A percentile compares a stretch with the other conserved stretches of the same genome.
phyloP scores from a whole-genome alignment of 441 rosid species.

The Corymbia calophylla region DNA sequence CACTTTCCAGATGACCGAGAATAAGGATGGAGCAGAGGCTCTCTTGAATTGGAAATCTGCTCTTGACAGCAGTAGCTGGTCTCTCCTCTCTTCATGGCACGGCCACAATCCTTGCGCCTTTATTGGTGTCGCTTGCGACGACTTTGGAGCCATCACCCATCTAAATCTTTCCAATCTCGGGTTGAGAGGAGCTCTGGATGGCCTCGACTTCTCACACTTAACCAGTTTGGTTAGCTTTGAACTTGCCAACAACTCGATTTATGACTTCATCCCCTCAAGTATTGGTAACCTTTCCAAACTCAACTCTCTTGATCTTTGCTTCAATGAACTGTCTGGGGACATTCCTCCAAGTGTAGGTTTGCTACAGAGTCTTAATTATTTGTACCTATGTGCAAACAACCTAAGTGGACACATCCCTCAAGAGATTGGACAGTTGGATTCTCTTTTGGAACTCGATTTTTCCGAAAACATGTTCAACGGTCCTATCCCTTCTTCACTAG shows the following conservation, averaged over 20 bases:
- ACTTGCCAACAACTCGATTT: slow-evolving; percentile 9
- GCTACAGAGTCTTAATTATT: slow-evolving; percentile 2
- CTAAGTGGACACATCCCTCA: neutral
- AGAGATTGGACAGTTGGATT: neutral
- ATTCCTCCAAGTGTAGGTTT: neutral
- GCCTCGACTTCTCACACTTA: slow-evolving; percentile 15
- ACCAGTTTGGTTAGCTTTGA: slow-evolving; percentile 10
- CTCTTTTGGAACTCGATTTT: neutral
- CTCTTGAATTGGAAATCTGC: neutral
- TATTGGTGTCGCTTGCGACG: neutral
- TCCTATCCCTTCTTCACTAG: neutral
- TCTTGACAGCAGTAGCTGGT: neutral
- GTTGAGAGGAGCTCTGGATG: neutral
- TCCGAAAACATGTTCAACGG: neutral
- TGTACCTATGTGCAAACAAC: neutral
- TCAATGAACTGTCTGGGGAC: neutral
- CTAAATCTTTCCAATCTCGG: neutral
- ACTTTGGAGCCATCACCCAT: neutral
- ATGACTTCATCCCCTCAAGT: slow-evolving; percentile 19
- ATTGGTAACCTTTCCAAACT: slow-evolving; percentile 21
- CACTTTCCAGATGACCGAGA: neutral
- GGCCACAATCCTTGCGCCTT: neutral
- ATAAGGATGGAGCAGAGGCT: neutral
- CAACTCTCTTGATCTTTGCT: slow-evolving; percentile 16
- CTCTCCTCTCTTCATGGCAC: neutral